Evolutionary conservation across 1,284 basidiomycete genomes (phyloP).

Genomic region (Veloporphyrellus conicus): DNA sequence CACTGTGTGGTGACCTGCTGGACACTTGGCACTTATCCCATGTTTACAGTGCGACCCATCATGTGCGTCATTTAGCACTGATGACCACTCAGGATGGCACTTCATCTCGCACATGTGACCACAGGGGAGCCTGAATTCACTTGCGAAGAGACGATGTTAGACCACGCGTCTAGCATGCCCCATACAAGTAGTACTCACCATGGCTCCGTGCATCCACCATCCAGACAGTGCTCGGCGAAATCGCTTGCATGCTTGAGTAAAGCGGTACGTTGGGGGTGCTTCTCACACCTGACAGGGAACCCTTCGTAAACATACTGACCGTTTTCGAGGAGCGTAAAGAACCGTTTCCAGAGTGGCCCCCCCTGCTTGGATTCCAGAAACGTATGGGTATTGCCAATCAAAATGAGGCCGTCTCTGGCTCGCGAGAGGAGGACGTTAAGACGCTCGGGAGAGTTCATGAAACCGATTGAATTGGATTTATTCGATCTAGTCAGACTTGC

Average conservation of each 20-base stretch:
- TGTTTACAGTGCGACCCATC: conserved; percentile 32
- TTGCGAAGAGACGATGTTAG: neutral
- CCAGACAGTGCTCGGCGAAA: conserved; percentile 50
- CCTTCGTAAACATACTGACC: conserved; percentile 50
- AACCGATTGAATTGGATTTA: conserved; percentile 49
- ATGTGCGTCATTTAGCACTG: conserved; percentile 23
- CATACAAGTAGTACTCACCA: conserved; percentile 40
- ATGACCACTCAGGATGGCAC: conserved; percentile 40
- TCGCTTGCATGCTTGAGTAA: conserved; percentile 39
- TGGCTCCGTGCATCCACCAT: conserved; percentile 53
- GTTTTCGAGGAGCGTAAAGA: conserved; percentile 42
- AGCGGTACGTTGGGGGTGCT: conserved; percentile 41
- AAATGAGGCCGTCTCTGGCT: conserved; percentile 53
- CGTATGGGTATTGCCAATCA: conserved; percentile 56
- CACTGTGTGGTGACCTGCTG: conserved; percentile 2
- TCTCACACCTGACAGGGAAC: conserved; percentile 50
- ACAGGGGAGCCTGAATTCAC: conserved; percentile 30
- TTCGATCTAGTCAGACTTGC: conserved; percentile 56
- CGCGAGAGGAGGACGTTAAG: conserved; percentile 61
- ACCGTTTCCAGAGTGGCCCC: conserved; percentile 43
- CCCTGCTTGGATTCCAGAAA: conserved; percentile 51
- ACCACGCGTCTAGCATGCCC: neutral
- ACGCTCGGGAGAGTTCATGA: conserved; percentile 59
- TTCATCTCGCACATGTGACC: conserved; percentile 49
- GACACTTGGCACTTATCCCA: conserved; percentile 9